Evolutionary conservation across 2,329 filamentous ascomycete species (phyloP), one percentile per base, ranked within the genome.

Genomic region (Purpureocillium takamizusanense): DNA sequence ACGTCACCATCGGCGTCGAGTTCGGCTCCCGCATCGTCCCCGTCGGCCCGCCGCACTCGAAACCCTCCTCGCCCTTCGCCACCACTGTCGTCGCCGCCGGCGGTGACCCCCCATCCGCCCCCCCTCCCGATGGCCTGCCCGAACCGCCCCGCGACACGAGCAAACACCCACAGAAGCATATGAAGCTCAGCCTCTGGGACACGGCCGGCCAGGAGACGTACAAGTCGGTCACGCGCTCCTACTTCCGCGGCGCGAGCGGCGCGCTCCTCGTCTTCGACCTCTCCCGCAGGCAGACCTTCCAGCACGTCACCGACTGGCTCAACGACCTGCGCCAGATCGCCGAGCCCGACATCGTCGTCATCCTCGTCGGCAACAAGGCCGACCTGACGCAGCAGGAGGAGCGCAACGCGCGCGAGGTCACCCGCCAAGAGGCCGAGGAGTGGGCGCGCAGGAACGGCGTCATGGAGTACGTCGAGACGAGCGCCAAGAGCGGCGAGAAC

Each of bases 201-300:
- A 97, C 90, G 1, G 90, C 90, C 13, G 90, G 90, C 18, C 90
- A 97, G 61, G 90, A 97, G 67, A 95, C 88, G 11, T 97, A 97
- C 70, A 95, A 95, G 61, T 90, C 84, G 33, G 92, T 97, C 42
- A 97, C 90, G 8, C 74, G 90, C 39, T 92, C 85, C 44, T 95
- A 95, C 66, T 95, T 95, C 63, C 83, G 89, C 38, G 89, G 88
- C 52, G 75, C 75, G 13, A 76, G 71, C 18, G 75, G 75, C 42
- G 75, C 74, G 33, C 72, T 98, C 12, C 77, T 98, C 18, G 92
- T 98, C 44, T 98, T 95, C 57, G 92, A 98, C 62, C 90, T 98
- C 48, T 86, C 86, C 21, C 77, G 92, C 42, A 80, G 81, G 36
- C 73, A 80, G 37, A 97, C 90, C 7, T 97, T 97, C 56, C 67